Conservation (phyloP, 495 filamentous ascomycete species). For the Venustampulla echinocandica region DNA sequence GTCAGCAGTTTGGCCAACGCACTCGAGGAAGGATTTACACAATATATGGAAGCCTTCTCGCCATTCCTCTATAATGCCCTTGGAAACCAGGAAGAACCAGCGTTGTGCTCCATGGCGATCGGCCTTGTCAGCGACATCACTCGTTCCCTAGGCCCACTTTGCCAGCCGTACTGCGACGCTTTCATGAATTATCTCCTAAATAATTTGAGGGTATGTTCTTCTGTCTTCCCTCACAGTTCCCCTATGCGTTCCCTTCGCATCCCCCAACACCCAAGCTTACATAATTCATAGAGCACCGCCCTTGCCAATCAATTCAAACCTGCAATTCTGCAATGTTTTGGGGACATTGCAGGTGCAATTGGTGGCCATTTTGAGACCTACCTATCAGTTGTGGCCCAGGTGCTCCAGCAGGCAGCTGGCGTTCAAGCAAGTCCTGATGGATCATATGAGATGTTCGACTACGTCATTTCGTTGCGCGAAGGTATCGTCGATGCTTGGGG, state of each 20-base stretch:
- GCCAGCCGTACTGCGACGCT: constrained; percentile 87
- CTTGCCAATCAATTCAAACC: constrained; percentile 96
- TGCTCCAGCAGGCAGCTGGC: constrained; percentile 82
- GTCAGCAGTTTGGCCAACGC: constrained; percentile 80
- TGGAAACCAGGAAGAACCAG: constrained; percentile 88
- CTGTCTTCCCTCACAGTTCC: not conserved
- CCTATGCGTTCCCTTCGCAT: not conserved
- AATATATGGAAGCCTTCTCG: constrained; percentile 92
- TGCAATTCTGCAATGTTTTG: constrained; percentile 94
- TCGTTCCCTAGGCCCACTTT: constrained; percentile 77
- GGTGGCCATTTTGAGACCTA: constrained; percentile 87
- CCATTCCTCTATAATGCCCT: constrained; percentile 90
- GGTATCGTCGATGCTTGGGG: constrained; percentile 99
- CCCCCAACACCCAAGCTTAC: constrained; percentile 29
- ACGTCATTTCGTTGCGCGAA: constrained; percentile 86
- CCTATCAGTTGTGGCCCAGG: constrained; percentile 80
- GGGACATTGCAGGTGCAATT: constrained; percentile 95
- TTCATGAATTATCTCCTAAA: constrained; percentile 96
- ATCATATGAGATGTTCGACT: constrained; percentile 87
- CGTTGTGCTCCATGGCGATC: constrained; percentile 93
- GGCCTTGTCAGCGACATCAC: constrained; percentile 93
- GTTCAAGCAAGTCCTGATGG: constrained; percentile 62
- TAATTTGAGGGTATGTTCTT: constrained; percentile 66
- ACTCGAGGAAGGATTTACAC: constrained; percentile 82
- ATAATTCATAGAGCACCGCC: constrained; percentile 43